Conservation (phyloP, 371 early-diverging fungal genomes). For the Gilbertella persicaria region DNA sequence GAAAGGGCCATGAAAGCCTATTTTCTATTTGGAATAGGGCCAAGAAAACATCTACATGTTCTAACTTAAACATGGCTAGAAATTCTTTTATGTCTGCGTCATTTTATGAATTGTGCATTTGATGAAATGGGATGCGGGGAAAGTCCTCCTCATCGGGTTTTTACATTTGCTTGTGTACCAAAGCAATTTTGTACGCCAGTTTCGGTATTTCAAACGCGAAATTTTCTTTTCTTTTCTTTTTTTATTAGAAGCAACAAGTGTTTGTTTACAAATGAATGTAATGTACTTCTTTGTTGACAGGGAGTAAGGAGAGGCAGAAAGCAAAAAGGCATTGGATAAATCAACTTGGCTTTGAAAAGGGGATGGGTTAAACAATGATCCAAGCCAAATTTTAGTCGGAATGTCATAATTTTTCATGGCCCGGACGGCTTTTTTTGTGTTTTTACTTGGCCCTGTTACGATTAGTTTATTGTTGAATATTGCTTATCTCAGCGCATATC, state of each 20-base stretch:
- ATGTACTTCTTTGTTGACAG: neutral
- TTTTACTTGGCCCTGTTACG: slow-evolving; percentile 42
- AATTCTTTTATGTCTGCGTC: too few relatives aligned
- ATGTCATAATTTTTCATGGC: slow-evolving; percentile 28
- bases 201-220: slow-evolving; percentile 3
- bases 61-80: too few relatives aligned
- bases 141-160: slow-evolving; percentile 8
- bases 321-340: too few relatives aligned
- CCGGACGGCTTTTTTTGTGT: slow-evolving; percentile 36
- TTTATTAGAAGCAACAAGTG: neutral
- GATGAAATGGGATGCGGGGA: slow-evolving; percentile 13
- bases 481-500: slow-evolving; percentile 19
- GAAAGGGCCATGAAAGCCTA: slow-evolving; percentile 10
- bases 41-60: too few relatives aligned
- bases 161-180: slow-evolving; percentile 2
- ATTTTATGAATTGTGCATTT: too few relatives aligned
- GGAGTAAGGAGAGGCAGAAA: too few relatives aligned
- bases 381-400: slow-evolving; percentile 5
- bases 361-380: slow-evolving; percentile 17
- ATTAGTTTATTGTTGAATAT: neutral
- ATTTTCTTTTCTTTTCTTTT: neutral
- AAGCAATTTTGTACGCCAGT: slow-evolving; percentile 2
- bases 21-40: too few relatives aligned
- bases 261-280: too few relatives aligned
- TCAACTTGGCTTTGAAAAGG: too few relatives aligned